Base-by-base conservation (phyloP, 1,284 basidiomycete species). In the Cryptococcus sp. region DNA sequence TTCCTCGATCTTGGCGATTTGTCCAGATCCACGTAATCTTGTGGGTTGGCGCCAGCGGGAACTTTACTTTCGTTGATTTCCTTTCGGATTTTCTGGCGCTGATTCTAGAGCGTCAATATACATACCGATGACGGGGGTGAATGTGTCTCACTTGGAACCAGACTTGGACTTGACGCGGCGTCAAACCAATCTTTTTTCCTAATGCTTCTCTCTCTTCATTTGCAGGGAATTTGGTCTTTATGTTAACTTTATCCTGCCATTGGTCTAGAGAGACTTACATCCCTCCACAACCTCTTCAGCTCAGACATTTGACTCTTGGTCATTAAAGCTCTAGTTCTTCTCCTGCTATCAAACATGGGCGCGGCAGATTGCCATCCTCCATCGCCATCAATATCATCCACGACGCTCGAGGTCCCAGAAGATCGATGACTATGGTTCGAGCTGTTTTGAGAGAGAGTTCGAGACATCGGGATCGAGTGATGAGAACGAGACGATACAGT, bases 61-160 rank as follows among this genome's bases (percentile, higher is more conserved):
- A 64, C 47, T 19, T 59, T 57, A 34, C 59, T 54, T 22, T 57
- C 52, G 10, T 55, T 48, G 16, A 56, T 37, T 18, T 69, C 57
- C 21, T 64, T 63, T 1, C 69, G 62, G 11, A 63, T 57, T 39
- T 70, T 73, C 48, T 73, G 70, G 2, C 71, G 60, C 49, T 69
- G 71, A 49, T 74, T 74, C 72, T 74, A 55, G n/a, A 21, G 37
- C 16, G 9, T n/a, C 13, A 19, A 25, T 13, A 39, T n/a, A 19
- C 13, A 10, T 7, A 25, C 28, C 24, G 10, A 23, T 16, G 16
- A 21, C 9, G 32, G 23, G 24, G 32, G 3, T 7, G 10, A n/a
- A 63, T n/a, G n/a, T n/a, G n/a, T n/a, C 69, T 37, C 47, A 72
- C 73, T 53, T 75, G 73, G 44, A 75, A 75, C 73, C 73, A 75